Base-by-base conservation (phyloP, 495 filamentous ascomycete species). In the Annulohypoxylon maeteangense region DNA sequence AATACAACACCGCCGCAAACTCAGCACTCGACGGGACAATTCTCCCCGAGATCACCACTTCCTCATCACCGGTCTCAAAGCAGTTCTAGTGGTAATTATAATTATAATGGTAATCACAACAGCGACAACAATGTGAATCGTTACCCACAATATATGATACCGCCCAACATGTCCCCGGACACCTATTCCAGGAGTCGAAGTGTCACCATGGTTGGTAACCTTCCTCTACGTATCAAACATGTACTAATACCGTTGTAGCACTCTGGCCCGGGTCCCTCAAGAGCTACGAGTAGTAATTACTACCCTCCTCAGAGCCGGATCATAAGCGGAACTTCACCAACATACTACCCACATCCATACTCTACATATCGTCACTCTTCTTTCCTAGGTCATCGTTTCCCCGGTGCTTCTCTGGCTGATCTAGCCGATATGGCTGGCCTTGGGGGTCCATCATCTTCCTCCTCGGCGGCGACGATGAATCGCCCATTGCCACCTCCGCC, bases 1-100 rank as follows among this genome's bases (percentile, higher is more conserved):
- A 96, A 95, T 70, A 91, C 86, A 14, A 86, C 89, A 31, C 93
- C 92, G 47, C 82, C 83, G 12, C 78, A 78, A 55, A 72, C 72
- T n/a, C 80, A 79, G 31, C 70, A 64, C 12, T 57, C 65, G 20
- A 25, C 65, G 36, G 48, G 59, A 53, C 73, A 36, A 34, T 60
- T 54, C 23, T 65, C 56, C 11, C 70, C 48, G 31, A 68, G 65
- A 12, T 47, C 73, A 23, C 10, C 74, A 18, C 77, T 77, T 55
- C 61, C 74, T 18, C 78, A 78, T 57, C 62, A 76, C 7, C 74
- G 80, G 47, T 72, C 79, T 2, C 75, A 78, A 6, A 80, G 67
- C 18, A 70, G 64, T 40, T 64, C 65, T 44, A 56, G 65, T 20
- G 36, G 63, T 34, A 58, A 65, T 56, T 67, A 51, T 79, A 29